Evolutionary conservation across 805 yeast species (phyloP).

Genomic region (Candida jianshihensis): DNA sequence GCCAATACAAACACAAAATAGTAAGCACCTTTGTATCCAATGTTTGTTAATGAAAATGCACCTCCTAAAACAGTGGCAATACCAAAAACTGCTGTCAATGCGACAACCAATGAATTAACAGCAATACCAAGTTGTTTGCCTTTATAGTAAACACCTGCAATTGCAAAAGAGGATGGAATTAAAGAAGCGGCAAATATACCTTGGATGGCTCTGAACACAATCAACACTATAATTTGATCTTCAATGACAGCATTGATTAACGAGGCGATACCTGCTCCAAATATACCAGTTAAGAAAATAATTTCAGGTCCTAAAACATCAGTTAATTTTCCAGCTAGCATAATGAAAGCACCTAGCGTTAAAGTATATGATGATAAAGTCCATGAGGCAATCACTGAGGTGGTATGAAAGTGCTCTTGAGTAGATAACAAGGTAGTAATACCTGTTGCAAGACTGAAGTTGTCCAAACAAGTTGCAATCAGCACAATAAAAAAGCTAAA

Average conservation of each 20-base stretch:
- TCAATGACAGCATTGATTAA: not conserved
- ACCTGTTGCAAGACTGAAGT: too few species aligned
- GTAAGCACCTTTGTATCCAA: conserved; percentile 6
- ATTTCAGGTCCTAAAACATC: not conserved
- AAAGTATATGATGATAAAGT: not conserved
- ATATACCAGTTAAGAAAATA: not conserved
- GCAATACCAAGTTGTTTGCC: not conserved
- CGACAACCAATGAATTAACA: not conserved
- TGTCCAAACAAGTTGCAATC: too few species aligned
- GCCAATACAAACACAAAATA: conserved; percentile 5
- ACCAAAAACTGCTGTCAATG: conserved; percentile 1
- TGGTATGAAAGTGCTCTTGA: not conserved
- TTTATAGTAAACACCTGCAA: not conserved
- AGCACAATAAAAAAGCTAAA: too few species aligned
- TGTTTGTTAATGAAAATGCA: conserved; percentile 2
- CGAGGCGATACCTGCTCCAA: not conserved
- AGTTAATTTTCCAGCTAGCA: not conserved
- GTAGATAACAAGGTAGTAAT: not conserved
- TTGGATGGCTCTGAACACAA: not conserved
- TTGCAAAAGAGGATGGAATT: not conserved
- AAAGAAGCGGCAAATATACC: not conserved
- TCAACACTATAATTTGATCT: not conserved
- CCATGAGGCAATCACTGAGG: not conserved
- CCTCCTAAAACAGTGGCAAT: conserved; percentile 9
- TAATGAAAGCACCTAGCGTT: not conserved